Percentiles rank a stretch among this genome's conserved stretches.
phyloP scores from a whole-genome alignment of 345 rosid species.

The Zanthoxylum bungeanum region DNA sequence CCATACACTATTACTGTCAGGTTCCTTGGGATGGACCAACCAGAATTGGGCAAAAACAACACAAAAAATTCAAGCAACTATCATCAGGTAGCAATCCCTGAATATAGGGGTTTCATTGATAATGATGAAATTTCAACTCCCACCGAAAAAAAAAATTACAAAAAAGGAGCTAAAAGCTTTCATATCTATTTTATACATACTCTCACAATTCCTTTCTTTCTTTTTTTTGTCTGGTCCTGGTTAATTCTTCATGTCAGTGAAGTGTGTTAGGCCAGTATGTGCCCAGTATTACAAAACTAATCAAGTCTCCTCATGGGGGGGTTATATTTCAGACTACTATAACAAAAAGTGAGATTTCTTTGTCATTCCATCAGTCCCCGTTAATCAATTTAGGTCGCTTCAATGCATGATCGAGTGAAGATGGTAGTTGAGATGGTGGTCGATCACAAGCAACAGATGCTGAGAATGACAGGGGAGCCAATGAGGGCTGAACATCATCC shows the following conservation, averaged over 20 bases:
- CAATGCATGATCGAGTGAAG: not conserved
- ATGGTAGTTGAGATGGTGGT: not conserved
- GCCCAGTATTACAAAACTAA: not conserved
- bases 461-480: not conserved
- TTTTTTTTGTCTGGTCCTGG: not conserved
- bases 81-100: not conserved
- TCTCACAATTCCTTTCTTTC: not conserved
- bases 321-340: slow-evolving; percentile 1
- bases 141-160: not conserved
- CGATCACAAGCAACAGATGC: not conserved
- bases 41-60: no score
- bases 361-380: not conserved
- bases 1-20: no score
- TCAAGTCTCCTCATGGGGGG: not conserved
- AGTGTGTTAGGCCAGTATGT: not conserved
- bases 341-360: slow-evolving; percentile 7
- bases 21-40: no score
- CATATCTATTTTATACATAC: not conserved
- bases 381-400: slow-evolving; percentile 25
- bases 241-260: slow-evolving; percentile 1
- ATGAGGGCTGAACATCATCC: not conserved
- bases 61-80: no score
- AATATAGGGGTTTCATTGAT: not conserved
- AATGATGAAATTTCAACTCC: not conserved
- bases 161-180: not conserved